These are phyloP conservation scores for Nitzschia palea DNA, from an alignment of 108 stramenopile genomes.

Conservation along the genomic window DNA sequence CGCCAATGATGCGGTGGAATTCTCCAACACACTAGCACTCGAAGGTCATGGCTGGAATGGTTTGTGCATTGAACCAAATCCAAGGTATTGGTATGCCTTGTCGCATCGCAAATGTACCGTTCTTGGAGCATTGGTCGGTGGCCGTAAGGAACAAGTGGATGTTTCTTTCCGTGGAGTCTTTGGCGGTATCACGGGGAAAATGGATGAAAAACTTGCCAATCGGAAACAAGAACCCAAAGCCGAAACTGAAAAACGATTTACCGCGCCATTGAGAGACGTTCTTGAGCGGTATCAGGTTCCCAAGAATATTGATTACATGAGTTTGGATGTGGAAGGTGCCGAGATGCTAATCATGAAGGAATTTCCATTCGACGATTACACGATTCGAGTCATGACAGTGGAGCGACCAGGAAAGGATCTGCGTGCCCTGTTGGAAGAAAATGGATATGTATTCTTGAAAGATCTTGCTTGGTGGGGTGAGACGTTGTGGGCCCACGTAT, in stretches of 20 bases:
- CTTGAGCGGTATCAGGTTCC: constrained; percentile 32
- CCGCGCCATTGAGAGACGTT: constrained; percentile 36
- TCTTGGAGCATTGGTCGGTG: constrained; percentile 42
- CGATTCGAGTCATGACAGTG: constrained; percentile 42
- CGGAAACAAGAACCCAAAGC: constrained; percentile 1
- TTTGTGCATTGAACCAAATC: constrained; percentile 45
- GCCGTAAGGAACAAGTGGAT: constrained; percentile 29
- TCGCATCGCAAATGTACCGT: constrained; percentile 39
- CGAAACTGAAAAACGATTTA: constrained; percentile 21
- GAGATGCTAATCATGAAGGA: constrained; percentile 49
- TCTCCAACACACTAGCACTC: constrained; percentile 53
- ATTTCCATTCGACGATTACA: constrained; percentile 55
- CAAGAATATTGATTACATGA: constrained; percentile 46
- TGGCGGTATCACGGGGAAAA: constrained; percentile 59
- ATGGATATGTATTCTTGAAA: constrained; percentile 15
- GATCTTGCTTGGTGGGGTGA: constrained; percentile 21
- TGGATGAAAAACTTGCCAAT: constrained; percentile 29
- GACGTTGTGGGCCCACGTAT: constrained; percentile 27
- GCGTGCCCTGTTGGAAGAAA: constrained; percentile 1
- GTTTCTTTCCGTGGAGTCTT: constrained; percentile 32
- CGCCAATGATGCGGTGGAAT: constrained; percentile 51
- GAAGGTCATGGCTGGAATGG: constrained; percentile 53
- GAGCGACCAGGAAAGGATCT: constrained; percentile 40
- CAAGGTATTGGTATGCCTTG: constrained; percentile 55
- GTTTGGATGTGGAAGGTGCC: constrained; percentile 67